Evolutionary conservation across 192 early-diverging fungal genomes (phyloP).

Genomic region (Mortierella antarctica): DNA sequence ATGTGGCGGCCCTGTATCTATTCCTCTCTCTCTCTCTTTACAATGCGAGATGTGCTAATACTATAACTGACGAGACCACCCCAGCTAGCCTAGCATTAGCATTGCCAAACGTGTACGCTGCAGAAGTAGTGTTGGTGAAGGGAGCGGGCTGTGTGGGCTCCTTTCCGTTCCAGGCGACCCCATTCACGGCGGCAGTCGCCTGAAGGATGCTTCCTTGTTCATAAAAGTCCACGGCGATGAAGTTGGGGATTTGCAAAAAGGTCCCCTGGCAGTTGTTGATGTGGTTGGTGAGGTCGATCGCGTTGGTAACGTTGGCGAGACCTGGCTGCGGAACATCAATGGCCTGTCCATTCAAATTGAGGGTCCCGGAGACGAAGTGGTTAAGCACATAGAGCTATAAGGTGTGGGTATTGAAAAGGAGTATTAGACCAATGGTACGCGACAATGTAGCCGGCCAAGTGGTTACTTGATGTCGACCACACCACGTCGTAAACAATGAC

Average conservation of each 20-base stretch:
- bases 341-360: constrained; percentile 31
- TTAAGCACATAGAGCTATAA: constrained; percentile 79
- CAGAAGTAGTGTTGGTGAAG: constrained; percentile 1
- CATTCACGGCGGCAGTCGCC: constrained; percentile 65
- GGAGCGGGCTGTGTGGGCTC: constrained; percentile 23
- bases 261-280: constrained; percentile 61
- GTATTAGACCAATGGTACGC: neutral
- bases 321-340: constrained; percentile 66
- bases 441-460: neutral
- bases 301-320: constrained; percentile 65
- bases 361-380: constrained; percentile 72
- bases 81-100: neutral
- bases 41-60: neutral
- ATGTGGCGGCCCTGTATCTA: neutral
- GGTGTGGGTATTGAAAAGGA: constrained; percentile 7
- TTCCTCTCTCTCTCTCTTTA: neutral
- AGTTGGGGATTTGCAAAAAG: constrained; percentile 70
- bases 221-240: constrained; percentile 81
- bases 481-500: neutral
- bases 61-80: neutral
- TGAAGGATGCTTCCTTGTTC: constrained; percentile 65
- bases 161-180: constrained; percentile 52
- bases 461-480: neutral
- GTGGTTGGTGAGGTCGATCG: constrained; percentile 62
- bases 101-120: neutral